These are phyloP conservation scores for Emericellopsis atlantica DNA, from an alignment of 2,329 filamentous ascomycete genomes.

Conservation along the genomic window DNA sequence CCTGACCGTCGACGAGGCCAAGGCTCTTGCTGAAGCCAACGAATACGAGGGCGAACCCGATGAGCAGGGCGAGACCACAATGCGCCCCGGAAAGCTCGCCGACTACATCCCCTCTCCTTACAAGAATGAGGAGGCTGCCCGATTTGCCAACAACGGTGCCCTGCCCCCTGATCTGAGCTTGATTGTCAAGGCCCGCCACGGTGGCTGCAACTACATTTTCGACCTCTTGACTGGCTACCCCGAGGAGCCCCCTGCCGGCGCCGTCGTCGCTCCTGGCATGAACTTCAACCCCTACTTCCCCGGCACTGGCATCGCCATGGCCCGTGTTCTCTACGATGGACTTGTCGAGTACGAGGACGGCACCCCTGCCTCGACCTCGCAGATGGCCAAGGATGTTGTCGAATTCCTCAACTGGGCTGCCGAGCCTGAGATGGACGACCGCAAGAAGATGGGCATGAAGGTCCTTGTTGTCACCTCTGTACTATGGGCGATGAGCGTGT, in stretches of 20 bases:
- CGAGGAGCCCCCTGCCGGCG: conserved; percentile 87
- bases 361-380: conserved; percentile 85
- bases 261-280: conserved; percentile 71
- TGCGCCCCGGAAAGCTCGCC: conserved; percentile 95
- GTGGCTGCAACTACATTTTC: conserved; percentile 98
- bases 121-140: conserved; percentile 98
- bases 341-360: conserved; percentile 97
- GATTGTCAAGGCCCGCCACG: conserved; percentile 96
- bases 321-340: conserved; percentile 93
- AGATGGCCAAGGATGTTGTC: conserved; percentile 99
- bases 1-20: conserved; percentile 96
- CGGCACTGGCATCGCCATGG: conserved; percentile 97
- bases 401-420: conserved; percentile 99
- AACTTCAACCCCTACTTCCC: conserved; percentile 99
- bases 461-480: conserved; percentile 68
- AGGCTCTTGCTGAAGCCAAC: conserved; percentile 92
- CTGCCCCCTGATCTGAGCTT: conserved; percentile 93
- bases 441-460: conserved; percentile 99
- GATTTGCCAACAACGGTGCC: conserved; percentile 96
- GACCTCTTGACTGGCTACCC: conserved; percentile 92
- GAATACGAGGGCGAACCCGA: conserved; percentile 98
- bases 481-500: conserved; percentile 79
- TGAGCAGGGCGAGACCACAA: conserved; percentile 94
- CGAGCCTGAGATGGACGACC: conserved; percentile 97
- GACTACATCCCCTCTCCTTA: conserved; percentile 93